These are phyloP conservation scores for Aspergillus bridgeri DNA, from an alignment of 495 filamentous ascomycete species.

Conservation along the genomic window DNA sequence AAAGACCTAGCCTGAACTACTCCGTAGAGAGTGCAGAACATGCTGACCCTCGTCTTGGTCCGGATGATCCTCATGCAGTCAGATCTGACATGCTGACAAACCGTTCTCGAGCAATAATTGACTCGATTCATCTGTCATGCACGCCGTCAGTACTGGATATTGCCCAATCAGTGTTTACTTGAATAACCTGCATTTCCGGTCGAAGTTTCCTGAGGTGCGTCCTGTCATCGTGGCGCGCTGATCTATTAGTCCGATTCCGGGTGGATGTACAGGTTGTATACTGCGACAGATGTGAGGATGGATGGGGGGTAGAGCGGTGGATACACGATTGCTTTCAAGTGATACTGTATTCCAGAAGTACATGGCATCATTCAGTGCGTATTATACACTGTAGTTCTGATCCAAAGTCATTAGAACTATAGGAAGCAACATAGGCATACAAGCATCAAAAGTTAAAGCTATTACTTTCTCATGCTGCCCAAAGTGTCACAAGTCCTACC, in stretches of 20 bases:
- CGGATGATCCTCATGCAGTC: background rate
- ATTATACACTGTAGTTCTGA: too few relatives aligned
- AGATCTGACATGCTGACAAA: background rate
- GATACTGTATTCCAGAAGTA: too few relatives aligned
- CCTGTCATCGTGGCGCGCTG: background rate
- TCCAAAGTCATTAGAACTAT: too few relatives aligned
- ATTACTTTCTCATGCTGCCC: background rate
- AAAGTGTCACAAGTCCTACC: background rate
- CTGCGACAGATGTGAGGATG: too few relatives aligned
- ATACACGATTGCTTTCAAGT: too few relatives aligned
- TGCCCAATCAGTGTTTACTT: background rate
- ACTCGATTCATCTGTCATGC: background rate
- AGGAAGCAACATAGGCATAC: too few relatives aligned
- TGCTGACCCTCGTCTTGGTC: too few relatives aligned
- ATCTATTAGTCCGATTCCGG: background rate
- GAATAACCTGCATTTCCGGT: background rate
- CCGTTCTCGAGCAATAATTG: background rate
- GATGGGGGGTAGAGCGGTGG: too few relatives aligned
- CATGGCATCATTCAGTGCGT: too few relatives aligned
- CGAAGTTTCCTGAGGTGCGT: background rate
- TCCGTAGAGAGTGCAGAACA: too few relatives aligned
- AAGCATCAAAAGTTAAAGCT: background rate
- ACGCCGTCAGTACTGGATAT: background rate
- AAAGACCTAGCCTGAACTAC: too few relatives aligned
- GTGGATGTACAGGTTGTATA: background rate